These are phyloP conservation scores for Botryosphaeria dothidea DNA, from an alignment of 2,329 filamentous ascomycete species.

Conservation along the genomic window DNA sequence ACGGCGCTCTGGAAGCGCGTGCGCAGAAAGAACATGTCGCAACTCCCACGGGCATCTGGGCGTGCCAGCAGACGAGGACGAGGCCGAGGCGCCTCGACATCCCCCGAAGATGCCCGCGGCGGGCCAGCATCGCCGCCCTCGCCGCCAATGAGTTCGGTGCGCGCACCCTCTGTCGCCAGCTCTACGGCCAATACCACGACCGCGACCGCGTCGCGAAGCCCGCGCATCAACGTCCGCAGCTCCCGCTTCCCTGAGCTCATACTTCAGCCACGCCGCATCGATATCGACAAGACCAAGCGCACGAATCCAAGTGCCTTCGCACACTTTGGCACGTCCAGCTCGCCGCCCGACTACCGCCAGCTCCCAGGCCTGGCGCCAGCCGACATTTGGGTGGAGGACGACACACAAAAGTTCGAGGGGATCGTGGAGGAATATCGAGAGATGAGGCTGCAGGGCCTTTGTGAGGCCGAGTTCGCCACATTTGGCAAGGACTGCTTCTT, in stretches of 20 bases:
- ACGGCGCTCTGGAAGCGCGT: neutral
- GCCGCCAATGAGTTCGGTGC: neutral
- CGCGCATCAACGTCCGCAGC: constrained; percentile 4
- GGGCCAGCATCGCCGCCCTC: neutral
- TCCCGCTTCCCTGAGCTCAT: neutral
- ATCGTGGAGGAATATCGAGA: constrained; percentile 16
- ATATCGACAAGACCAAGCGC: neutral
- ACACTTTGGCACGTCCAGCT: constrained; percentile 1
- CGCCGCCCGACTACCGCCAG: neutral
- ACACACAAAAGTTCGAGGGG: neutral
- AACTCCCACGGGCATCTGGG: neutral
- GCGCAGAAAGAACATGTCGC: neutral
- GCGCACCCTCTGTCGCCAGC: neutral
- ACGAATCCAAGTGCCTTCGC: constrained; percentile 1
- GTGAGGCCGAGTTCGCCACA: constrained; percentile 6
- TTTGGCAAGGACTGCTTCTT: constrained; percentile 15
- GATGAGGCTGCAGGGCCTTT: constrained; percentile 9
- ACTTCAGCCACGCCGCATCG: constrained; percentile 4
- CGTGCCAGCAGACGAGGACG: neutral
- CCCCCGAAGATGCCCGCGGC: neutral
- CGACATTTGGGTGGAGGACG: constrained; percentile 1
- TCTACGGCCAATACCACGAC: neutral
- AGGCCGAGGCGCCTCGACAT: neutral
- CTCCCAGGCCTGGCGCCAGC: neutral
- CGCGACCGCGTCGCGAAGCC: neutral